These are phyloP conservation scores for Austroboletus olivaceoglutinosus DNA, from an alignment of 1,284 basidiomycete species.

Conservation along the genomic window DNA sequence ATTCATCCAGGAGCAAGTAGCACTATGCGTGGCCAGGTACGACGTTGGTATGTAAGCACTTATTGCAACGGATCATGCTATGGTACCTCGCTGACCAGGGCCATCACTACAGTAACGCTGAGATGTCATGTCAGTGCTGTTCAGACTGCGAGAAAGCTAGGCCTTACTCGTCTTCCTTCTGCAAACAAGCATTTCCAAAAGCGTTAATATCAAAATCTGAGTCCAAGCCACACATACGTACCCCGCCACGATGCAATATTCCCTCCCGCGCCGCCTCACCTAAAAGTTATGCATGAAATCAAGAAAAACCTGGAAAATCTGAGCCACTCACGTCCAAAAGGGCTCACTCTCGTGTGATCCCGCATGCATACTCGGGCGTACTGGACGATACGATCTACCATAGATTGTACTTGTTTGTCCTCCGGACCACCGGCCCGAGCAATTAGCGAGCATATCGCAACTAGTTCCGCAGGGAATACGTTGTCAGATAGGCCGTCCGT, in stretches of 20 bases:
- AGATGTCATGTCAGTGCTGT: slow-evolving; percentile 20
- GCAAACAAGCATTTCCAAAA: slow-evolving; percentile 1
- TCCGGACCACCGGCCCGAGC: slow-evolving; percentile 56
- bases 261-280: slow-evolving; percentile 62
- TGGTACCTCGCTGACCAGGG: slow-evolving; percentile 39
- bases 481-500: slow-evolving; percentile 90
- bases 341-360: slow-evolving; percentile 59
- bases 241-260: slow-evolving; percentile 66
- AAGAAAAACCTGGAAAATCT: not conserved
- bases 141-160: slow-evolving; percentile 14
- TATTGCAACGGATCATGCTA: slow-evolving; percentile 1
- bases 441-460: slow-evolving; percentile 64
- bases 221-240: slow-evolving; percentile 33
- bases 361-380: slow-evolving; percentile 70
- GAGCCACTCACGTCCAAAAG: slow-evolving; percentile 61
- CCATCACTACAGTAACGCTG: slow-evolving; percentile 48
- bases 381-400: slow-evolving; percentile 70
- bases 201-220: not conserved
- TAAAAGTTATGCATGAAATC: slow-evolving; percentile 25
- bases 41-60: too few species aligned
- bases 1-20: too few species aligned
- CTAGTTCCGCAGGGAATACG: slow-evolving; percentile 71
- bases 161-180: slow-evolving; percentile 68
- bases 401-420: slow-evolving; percentile 58
- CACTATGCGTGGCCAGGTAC: too few species aligned